These are phyloP conservation scores for Pichia paraexigua DNA, from an alignment of 805 yeast genomes.

Conservation along the genomic window DNA sequence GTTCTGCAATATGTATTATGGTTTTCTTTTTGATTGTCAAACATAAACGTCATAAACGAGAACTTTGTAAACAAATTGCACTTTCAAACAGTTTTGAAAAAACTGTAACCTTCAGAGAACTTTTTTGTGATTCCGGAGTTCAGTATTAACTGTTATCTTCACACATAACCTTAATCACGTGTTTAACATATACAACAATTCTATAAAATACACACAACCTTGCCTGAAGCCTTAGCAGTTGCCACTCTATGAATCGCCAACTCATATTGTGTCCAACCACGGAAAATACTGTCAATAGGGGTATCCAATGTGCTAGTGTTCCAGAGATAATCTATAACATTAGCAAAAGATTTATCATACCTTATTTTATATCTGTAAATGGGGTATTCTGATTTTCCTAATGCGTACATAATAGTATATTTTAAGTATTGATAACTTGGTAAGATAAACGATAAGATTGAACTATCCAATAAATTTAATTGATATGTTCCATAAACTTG, in stretches of 20 bases:
- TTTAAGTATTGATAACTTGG: conserved; percentile 1
- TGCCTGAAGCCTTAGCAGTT: conserved; percentile 53
- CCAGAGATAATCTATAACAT: conserved; percentile 36
- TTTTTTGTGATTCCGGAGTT: too few relatives aligned
- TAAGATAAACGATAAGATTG: neutral
- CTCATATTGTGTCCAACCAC: conserved; percentile 39
- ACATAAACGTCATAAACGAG: neutral
- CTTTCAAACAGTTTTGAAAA: too few relatives aligned
- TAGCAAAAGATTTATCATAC: conserved; percentile 6
- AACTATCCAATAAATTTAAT: conserved; percentile 22
- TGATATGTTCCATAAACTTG: conserved; percentile 52
- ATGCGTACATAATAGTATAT: neutral
- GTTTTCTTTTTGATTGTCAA: neutral
- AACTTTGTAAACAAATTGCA: too few relatives aligned
- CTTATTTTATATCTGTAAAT: neutral
- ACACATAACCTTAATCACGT: too few relatives aligned
- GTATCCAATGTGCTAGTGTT: conserved; percentile 37
- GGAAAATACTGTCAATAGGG: conserved; percentile 46
- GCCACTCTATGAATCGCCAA: conserved; percentile 43
- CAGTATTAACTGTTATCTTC: too few relatives aligned
- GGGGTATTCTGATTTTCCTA: neutral
- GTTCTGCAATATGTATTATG: neutral
- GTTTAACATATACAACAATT: neutral
- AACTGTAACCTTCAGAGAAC: too few relatives aligned
- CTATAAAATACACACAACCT: conserved; percentile 35